These are phyloP conservation scores for Solanum clarkiae DNA, from an alignment of 257 asterid genomes.

Conservation along the genomic window DNA sequence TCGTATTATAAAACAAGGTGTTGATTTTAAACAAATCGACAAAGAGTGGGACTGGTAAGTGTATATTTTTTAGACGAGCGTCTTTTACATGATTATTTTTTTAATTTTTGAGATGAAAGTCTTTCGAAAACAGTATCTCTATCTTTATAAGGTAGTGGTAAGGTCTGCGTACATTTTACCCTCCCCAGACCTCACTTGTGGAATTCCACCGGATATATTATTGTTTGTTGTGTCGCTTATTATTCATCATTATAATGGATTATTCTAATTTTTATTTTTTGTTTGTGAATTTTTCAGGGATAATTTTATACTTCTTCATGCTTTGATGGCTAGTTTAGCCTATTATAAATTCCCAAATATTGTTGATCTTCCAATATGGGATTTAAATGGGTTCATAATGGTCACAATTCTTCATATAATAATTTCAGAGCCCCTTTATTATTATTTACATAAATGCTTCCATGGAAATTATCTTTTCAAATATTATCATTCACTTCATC, in stretches of 20 bases:
- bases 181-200: too few species aligned
- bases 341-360: slow-evolving; percentile 24
- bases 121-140: too few species aligned
- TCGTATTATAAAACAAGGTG: slow-evolving; percentile 49
- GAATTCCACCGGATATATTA: too few species aligned
- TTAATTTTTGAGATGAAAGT: too few species aligned
- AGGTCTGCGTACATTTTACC: too few species aligned
- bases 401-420: slow-evolving; percentile 37
- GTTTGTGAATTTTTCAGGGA: slow-evolving; percentile 43
- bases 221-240: too few species aligned
- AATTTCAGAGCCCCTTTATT: slow-evolving; percentile 72
- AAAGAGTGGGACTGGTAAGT: slow-evolving; percentile 70
- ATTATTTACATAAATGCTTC: slow-evolving; percentile 50
- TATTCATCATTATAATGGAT: too few species aligned
- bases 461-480: slow-evolving; percentile 50
- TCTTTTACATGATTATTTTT: too few species aligned
- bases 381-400: slow-evolving; percentile 37
- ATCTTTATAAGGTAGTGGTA: too few species aligned
- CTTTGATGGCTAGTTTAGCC: slow-evolving; percentile 34
- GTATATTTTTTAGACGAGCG: too few species aligned
- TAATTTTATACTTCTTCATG: slow-evolving; percentile 70
- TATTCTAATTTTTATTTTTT: too few species aligned
- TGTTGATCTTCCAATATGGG: slow-evolving; percentile 36
- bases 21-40: slow-evolving; percentile 77
- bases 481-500: slow-evolving; percentile 67